Percentiles rank a stretch among this genome's conserved stretches.
phyloP scores from a whole-genome alignment of 2,329 filamentous ascomycete genomes.

The Lecanoromycetidae sp. region DNA sequence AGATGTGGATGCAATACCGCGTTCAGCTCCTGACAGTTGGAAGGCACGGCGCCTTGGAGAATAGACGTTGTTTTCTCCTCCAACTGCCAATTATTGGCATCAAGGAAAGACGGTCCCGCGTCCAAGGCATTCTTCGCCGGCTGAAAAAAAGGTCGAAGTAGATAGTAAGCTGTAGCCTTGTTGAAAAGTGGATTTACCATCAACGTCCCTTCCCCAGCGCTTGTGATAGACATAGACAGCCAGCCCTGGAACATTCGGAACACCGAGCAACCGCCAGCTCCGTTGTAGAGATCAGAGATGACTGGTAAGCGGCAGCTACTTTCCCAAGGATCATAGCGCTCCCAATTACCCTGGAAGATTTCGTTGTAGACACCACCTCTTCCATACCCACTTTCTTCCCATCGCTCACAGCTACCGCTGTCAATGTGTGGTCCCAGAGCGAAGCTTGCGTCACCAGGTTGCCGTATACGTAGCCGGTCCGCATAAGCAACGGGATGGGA shows the following conservation, averaged over 20 bases:
- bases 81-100: constrained; percentile 50
- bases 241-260: constrained; percentile 87
- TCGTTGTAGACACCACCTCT: constrained; percentile 56
- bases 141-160: constrained; percentile 75
- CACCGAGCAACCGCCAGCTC: constrained; percentile 67
- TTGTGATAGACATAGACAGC: constrained; percentile 65
- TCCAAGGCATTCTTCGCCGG: constrained; percentile 33
- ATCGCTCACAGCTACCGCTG: constrained; percentile 62
- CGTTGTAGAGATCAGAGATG: constrained; percentile 64
- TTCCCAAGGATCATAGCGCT: constrained; percentile 73
- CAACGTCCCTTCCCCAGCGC: constrained; percentile 64
- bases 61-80: constrained; percentile 41
- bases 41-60: constrained; percentile 59
- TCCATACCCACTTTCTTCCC: constrained; percentile 57
- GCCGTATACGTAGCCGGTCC: constrained; percentile 59
- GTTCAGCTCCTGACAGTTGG: constrained; percentile 57
- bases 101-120: constrained; percentile 37
- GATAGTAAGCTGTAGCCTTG: constrained; percentile 64
- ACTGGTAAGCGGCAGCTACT: constrained; percentile 55
- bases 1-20: constrained; percentile 57
- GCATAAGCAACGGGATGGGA: constrained; percentile 55
- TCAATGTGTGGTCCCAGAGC: constrained; percentile 63
- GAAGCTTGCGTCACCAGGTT: constrained; percentile 58
- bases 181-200: constrained; percentile 68
- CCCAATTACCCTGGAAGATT: constrained; percentile 66